phyloP scores from a whole-genome alignment of 345 rosid species.

The Gossypium raimondii region DNA sequence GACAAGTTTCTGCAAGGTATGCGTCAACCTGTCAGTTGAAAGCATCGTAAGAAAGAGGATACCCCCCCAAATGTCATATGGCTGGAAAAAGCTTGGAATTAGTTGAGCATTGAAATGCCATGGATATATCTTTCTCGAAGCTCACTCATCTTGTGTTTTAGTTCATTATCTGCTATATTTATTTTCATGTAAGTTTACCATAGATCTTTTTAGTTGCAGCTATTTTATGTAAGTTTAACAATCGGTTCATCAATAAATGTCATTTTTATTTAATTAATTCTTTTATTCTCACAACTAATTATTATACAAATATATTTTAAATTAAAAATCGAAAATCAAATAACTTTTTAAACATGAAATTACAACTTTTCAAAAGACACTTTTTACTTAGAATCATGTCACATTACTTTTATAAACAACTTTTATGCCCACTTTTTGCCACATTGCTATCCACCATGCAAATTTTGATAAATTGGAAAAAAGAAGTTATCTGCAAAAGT shows the following conservation, averaged over 20 bases:
- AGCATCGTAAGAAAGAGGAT: not conserved
- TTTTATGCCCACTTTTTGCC: too few relatives aligned
- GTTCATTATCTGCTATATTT: not conserved
- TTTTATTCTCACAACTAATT: too few relatives aligned
- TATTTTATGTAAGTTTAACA: not conserved
- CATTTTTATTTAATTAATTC: too few relatives aligned
- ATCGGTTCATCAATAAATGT: not conserved
- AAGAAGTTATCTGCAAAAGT: too few relatives aligned
- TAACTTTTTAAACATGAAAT: too few relatives aligned
- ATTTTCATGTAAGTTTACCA: not conserved
- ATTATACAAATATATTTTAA: too few relatives aligned
- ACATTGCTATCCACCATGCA: too few relatives aligned
- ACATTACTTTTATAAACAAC: too few relatives aligned
- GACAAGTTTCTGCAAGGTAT: constrained; percentile 41
- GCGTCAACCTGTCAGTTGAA: constrained; percentile 26
- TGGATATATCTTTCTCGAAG: not conserved
- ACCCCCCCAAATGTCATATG: not conserved
- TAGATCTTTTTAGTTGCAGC: not conserved
- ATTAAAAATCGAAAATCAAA: too few relatives aligned
- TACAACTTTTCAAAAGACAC: too few relatives aligned
- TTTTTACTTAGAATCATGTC: too few relatives aligned
- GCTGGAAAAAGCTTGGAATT: not conserved
- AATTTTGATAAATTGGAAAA: too few relatives aligned
- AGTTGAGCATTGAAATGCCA: not conserved
- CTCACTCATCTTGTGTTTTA: not conserved